Percentiles rank a stretch among this genome's conserved stretches.
Evolutionary conservation across 495 filamentous ascomycete species (phyloP).

Genomic region (Aspergillus conjunctus): DNA sequence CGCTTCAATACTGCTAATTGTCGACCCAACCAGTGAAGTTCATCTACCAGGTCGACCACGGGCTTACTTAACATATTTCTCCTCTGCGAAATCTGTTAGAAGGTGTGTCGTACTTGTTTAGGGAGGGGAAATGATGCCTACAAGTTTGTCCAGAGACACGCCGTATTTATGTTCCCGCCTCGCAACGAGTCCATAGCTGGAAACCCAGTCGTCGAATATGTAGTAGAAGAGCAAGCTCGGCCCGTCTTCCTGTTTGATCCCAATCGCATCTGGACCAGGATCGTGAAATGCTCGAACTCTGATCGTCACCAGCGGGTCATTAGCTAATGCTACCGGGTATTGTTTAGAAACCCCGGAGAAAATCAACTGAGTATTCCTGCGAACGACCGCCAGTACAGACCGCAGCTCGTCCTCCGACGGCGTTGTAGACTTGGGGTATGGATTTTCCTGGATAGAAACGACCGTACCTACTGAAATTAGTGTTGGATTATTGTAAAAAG

Average conservation of each 20-base stretch:
- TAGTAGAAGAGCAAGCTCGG: conserved; percentile 82
- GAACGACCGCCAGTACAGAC: conserved; percentile 54
- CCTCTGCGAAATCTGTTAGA: conserved; percentile 40
- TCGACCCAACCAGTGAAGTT: conserved; percentile 71
- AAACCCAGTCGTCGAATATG: conserved; percentile 84
- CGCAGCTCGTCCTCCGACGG: conserved; percentile 34
- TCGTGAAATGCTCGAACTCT: conserved; percentile 49
- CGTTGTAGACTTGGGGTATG: conserved; percentile 47
- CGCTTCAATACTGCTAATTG: conserved; percentile 69
- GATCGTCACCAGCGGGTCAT: conserved; percentile 51
- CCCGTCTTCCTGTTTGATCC: conserved; percentile 58
- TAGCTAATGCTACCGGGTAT: conserved; percentile 43
- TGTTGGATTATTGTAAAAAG: not conserved
- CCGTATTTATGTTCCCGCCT: conserved; percentile 63
- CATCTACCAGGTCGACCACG: conserved; percentile 63
- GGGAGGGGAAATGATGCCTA: conserved; percentile 32
- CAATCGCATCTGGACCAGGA: conserved; percentile 33
- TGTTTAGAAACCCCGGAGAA: conserved; percentile 69
- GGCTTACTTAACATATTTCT: conserved; percentile 60
- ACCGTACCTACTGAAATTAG: conserved; percentile 58
- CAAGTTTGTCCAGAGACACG: conserved; percentile 56
- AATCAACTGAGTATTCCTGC: conserved; percentile 70
- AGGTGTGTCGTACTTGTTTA: not conserved
- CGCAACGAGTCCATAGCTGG: conserved; percentile 64
- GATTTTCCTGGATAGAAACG: conserved; percentile 75